Percentiles rank a stretch among this genome's conserved stretches.
Conservation (phyloP, 495 filamentous ascomycete genomes). For the Daldinia childiae region DNA sequence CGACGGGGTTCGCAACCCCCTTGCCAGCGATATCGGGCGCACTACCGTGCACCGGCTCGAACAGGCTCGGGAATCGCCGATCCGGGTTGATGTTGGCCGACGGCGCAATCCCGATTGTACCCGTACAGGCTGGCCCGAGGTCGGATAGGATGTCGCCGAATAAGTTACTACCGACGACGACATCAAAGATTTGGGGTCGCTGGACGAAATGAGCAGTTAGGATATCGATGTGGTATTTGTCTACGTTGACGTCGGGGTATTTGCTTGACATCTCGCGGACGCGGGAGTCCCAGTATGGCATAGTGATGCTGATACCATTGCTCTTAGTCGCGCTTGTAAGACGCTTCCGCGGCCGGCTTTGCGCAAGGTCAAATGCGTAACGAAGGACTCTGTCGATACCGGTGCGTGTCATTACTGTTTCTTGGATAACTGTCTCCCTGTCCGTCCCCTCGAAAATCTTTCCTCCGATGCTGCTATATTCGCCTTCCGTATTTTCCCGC, state of each 20-base stretch:
- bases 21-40: constrained; percentile 76
- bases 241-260: constrained; percentile 76
- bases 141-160: constrained; percentile 89
- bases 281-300: constrained; percentile 81
- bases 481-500: constrained; percentile 83
- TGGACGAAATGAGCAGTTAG: constrained; percentile 87
- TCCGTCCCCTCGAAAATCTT: constrained; percentile 65
- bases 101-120: constrained; percentile 82
- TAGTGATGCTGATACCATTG: constrained; percentile 75
- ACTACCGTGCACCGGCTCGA: constrained; percentile 86
- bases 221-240: constrained; percentile 83
- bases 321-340: constrained; percentile 86
- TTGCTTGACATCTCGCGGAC: constrained; percentile 74
- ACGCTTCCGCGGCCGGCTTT: constrained; percentile 73
- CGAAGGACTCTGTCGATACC: constrained; percentile 82
- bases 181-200: constrained; percentile 79
- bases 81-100: constrained; percentile 75
- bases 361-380: constrained; percentile 78
- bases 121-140: constrained; percentile 86
- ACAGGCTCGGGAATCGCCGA: constrained; percentile 74
- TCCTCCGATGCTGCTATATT: constrained; percentile 69
- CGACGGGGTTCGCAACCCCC: constrained; percentile 76
- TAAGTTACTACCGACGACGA: constrained; percentile 82
- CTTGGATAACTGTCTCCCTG: constrained; percentile 74
- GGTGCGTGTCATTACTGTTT: constrained; percentile 72